Percentiles rank a stretch among this genome's conserved stretches.
Conservation (phyloP, 371 early-diverging fungal genomes). For the Blastocladiella emersonii region DNA sequence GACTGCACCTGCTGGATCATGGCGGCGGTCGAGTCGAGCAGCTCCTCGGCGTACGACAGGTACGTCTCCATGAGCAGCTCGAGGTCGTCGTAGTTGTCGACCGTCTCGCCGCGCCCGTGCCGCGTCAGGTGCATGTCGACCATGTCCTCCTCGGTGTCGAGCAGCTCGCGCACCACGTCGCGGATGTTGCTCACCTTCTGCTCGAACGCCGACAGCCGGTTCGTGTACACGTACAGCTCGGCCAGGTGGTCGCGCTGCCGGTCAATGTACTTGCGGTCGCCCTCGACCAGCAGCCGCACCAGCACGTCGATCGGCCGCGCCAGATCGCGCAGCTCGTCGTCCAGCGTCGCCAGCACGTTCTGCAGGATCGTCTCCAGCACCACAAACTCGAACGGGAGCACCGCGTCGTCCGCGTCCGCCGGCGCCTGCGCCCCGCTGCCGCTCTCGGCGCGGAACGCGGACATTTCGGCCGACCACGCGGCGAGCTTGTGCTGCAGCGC, state of each 20-base stretch:
- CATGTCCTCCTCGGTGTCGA: constrained; percentile 5
- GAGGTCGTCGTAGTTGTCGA: constrained; percentile 7
- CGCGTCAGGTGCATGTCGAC: not conserved
- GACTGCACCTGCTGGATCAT: not conserved
- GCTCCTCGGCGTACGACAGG: constrained; percentile 4
- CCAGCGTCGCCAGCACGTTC: constrained; percentile 2
- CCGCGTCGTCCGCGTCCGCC: not conserved
- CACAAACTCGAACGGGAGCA: constrained; percentile 6
- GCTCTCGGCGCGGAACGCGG: not conserved
- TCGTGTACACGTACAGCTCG: not conserved
- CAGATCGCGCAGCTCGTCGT: constrained; percentile 3
- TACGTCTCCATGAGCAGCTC: constrained; percentile 7
- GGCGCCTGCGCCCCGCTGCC: no score
- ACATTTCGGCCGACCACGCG: not conserved
- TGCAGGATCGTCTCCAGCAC: constrained; percentile 5
- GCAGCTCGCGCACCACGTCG: constrained; percentile 4
- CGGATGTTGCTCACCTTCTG: constrained; percentile 4
- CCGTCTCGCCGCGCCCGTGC: not conserved
- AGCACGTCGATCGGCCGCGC: constrained; percentile 1
- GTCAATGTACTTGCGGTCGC: not conserved
- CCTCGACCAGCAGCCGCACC: not conserved
- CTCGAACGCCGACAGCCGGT: constrained; percentile 2
- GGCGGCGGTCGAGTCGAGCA: constrained; percentile 4
- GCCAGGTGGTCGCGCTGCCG: not conserved
- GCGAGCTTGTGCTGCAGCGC: not conserved